phyloP scores from a whole-genome alignment of 805 yeast genomes.

The Kuraishia molischiana region DNA sequence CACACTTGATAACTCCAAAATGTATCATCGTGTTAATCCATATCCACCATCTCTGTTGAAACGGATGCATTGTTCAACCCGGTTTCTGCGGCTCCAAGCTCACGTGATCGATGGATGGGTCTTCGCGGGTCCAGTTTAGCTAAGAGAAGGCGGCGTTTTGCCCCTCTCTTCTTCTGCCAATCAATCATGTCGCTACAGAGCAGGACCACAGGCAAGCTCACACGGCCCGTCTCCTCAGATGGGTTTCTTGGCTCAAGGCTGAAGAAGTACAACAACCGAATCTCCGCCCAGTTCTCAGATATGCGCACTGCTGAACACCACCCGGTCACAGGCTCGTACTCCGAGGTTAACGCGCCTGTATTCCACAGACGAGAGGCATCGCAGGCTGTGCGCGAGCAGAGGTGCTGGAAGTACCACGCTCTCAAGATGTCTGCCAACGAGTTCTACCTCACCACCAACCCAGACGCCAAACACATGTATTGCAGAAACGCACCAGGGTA shows the following conservation, averaged over 20 bases:
- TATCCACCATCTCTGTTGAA: too few species aligned
- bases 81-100: too few species aligned
- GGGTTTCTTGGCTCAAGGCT: neutral
- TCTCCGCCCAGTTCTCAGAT: neutral
- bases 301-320: too few species aligned
- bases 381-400: constrained; percentile 6
- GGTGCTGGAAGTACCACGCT: constrained; percentile 58
- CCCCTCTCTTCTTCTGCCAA: too few species aligned
- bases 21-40: too few species aligned
- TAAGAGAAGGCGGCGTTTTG: too few species aligned
- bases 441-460: constrained; percentile 58
- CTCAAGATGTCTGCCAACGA: constrained; percentile 38
- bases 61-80: too few species aligned
- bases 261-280: neutral
- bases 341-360: neutral
- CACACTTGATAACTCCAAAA: too few species aligned
- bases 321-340: neutral
- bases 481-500: constrained; percentile 58
- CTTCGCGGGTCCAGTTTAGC: too few species aligned
- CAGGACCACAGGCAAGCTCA: too few species aligned
- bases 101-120: too few species aligned
- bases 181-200: too few species aligned
- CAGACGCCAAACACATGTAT: constrained; percentile 46
- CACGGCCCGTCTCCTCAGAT: neutral
- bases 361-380: neutral